These are phyloP conservation scores for Brassica carinata DNA, from an alignment of 345 rosid genomes.

Conservation along the genomic window DNA sequence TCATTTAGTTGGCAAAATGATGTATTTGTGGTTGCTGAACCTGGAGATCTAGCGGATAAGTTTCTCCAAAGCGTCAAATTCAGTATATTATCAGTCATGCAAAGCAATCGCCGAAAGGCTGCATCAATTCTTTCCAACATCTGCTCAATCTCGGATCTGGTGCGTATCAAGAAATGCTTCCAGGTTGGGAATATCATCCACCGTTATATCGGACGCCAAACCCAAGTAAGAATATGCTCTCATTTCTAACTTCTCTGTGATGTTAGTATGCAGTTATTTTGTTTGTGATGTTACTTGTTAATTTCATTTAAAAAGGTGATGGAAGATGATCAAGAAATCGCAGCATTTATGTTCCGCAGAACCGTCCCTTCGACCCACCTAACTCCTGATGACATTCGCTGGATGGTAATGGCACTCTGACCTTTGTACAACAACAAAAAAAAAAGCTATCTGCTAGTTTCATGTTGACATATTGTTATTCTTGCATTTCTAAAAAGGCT, in stretches of 20 bases:
- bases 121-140: conserved; percentile 65
- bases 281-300: conserved; percentile 20
- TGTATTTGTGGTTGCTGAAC: conserved; percentile 97
- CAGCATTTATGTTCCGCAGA: conserved; percentile 92
- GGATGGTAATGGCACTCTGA: conserved; percentile 69
- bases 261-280: conserved; percentile 9
- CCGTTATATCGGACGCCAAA: conserved; percentile 91
- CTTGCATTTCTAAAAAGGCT: neutral
- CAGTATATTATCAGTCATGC: conserved; percentile 69
- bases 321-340: conserved; percentile 95
- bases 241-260: conserved; percentile 52
- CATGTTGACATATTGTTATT: conserved; percentile 53
- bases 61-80: conserved; percentile 81
- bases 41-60: conserved; percentile 90
- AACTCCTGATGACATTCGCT: conserved; percentile 91
- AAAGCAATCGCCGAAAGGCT: conserved; percentile 52
- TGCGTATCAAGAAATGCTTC: conserved; percentile 67
- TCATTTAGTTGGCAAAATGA: conserved; percentile 79
- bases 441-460: neutral
- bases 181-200: conserved; percentile 89
- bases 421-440: neutral
- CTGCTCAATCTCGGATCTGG: conserved; percentile 71
- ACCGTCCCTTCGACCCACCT: conserved; percentile 88
- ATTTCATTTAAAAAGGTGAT: conserved; percentile 56
- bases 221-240: conserved; percentile 56